Percentiles rank a stretch among this genome's conserved stretches.
Evolutionary conservation across 2,329 filamentous ascomycete genomes (phyloP).

Genomic region (Drechslerella stenobrocha): DNA sequence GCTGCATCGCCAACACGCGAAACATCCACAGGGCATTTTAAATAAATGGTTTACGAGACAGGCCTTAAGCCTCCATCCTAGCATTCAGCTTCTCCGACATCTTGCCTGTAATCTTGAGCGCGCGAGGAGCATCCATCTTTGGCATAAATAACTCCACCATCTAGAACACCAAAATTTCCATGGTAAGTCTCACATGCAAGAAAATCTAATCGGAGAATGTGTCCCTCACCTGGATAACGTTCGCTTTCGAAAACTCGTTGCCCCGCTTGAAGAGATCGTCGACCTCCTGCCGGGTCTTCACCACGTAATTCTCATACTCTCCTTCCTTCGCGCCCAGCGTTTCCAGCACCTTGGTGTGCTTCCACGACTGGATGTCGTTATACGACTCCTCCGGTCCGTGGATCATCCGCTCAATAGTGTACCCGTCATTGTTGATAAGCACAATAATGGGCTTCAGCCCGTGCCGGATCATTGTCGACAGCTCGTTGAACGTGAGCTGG

Average conservation of each 20-base stretch:
- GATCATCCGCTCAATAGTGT: conserved; percentile 85
- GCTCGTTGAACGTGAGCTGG: conserved; percentile 80
- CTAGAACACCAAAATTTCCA: conserved; percentile 59
- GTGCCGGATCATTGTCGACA: conserved; percentile 80
- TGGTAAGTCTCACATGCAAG: conserved; percentile 51
- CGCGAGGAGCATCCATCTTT: conserved; percentile 73
- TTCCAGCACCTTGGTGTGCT: conserved; percentile 68
- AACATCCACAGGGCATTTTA: too few relatives aligned
- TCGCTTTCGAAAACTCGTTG: conserved; percentile 64
- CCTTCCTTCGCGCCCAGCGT: conserved; percentile 68
- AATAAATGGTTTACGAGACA: not conserved
- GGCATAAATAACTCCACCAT: conserved; percentile 83
- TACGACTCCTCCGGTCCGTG: conserved; percentile 78
- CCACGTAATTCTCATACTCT: conserved; percentile 65
- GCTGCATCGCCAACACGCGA: too few relatives aligned
- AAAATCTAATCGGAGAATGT: conserved; percentile 9
- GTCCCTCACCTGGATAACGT: conserved; percentile 56
- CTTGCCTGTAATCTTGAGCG: conserved; percentile 70
- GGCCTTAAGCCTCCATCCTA: conserved; percentile 52
- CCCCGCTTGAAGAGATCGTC: conserved; percentile 66
- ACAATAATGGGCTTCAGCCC: conserved; percentile 78
- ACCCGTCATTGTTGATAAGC: conserved; percentile 83
- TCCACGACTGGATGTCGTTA: conserved; percentile 79
- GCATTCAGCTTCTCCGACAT: conserved; percentile 71
- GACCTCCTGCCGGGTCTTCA: conserved; percentile 71